phyloP scores from a whole-genome alignment of 2,329 filamentous ascomycete genomes.

The Cladosporium velox region DNA sequence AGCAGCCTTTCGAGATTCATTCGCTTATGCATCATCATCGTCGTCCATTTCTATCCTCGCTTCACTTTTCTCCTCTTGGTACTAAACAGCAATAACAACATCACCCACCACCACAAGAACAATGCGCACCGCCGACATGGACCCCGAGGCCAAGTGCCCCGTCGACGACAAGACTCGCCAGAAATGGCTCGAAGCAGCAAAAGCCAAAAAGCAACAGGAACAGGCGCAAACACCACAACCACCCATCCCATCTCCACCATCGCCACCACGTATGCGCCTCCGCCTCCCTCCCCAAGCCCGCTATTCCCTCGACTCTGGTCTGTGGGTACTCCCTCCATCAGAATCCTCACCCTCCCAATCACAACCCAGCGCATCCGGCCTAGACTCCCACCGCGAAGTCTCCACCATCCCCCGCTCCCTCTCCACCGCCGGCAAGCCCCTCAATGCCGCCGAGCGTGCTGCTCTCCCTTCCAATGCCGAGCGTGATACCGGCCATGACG shows the following conservation, averaged over 20 bases:
- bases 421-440: conserved; percentile 38
- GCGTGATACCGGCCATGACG: conserved; percentile 71
- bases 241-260: conserved; percentile 11
- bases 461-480: conserved; percentile 69
- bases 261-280: conserved; percentile 25
- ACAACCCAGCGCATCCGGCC: conserved; percentile 39
- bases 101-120: conserved; percentile 2
- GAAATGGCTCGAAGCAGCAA: conserved; percentile 77
- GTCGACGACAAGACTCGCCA: conserved; percentile 89
- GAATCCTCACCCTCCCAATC: conserved; percentile 32
- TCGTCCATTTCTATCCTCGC: neutral
- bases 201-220: conserved; percentile 39
- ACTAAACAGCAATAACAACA: no score
- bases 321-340: conserved; percentile 30
- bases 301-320: conserved; percentile 39
- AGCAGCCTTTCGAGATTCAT: neutral
- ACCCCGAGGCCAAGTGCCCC: conserved; percentile 61
- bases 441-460: conserved; percentile 41
- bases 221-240: conserved; percentile 33
- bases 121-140: conserved; percentile 37
- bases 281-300: conserved; percentile 23
- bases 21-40: conserved; percentile 4
- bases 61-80: neutral
- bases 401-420: conserved; percentile 68
- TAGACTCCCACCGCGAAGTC: conserved; percentile 70